Evolutionary conservation across 1,284 basidiomycete genomes (phyloP).

Genomic region (Ustilago bromivora): DNA sequence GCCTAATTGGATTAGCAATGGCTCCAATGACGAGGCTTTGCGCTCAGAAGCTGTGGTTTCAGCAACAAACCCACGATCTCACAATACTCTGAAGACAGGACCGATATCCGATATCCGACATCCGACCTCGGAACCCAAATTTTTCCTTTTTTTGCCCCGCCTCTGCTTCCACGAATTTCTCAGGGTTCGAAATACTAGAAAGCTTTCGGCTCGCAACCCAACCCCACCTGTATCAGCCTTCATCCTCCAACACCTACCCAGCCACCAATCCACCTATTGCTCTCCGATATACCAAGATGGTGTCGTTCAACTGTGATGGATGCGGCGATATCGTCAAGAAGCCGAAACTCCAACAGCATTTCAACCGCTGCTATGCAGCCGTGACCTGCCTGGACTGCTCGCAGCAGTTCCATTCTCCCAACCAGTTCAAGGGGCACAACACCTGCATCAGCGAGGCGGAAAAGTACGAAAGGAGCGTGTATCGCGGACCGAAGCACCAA

Average conservation of each 20-base stretch:
- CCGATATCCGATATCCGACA: constrained; percentile 6
- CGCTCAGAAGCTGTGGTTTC: neutral
- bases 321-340: constrained; percentile 69
- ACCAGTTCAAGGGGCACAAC: constrained; percentile 67
- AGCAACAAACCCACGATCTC: neutral
- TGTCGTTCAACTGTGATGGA: constrained; percentile 67
- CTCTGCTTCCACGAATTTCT: constrained; percentile 14
- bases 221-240: constrained; percentile 1
- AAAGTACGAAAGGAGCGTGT: constrained; percentile 66
- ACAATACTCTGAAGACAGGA: neutral
- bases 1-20: too few relatives aligned
- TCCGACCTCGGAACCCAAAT: constrained; percentile 12
- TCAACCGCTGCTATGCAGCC: constrained; percentile 62
- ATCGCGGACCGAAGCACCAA: constrained; percentile 44
- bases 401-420: constrained; percentile 60
- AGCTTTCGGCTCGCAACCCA: neutral
- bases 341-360: constrained; percentile 68
- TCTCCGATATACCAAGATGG: constrained; percentile 34
- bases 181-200: constrained; percentile 13
- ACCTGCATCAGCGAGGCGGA: constrained; percentile 69
- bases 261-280: neutral
- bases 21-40: neutral
- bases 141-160: constrained; percentile 1
- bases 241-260: neutral
- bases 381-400: constrained; percentile 69